Evolutionary conservation across 176 grass and related monocot species (phyloP), one percentile per base, ranked within the genome.

Genomic region (Phyllostachys edulis): DNA sequence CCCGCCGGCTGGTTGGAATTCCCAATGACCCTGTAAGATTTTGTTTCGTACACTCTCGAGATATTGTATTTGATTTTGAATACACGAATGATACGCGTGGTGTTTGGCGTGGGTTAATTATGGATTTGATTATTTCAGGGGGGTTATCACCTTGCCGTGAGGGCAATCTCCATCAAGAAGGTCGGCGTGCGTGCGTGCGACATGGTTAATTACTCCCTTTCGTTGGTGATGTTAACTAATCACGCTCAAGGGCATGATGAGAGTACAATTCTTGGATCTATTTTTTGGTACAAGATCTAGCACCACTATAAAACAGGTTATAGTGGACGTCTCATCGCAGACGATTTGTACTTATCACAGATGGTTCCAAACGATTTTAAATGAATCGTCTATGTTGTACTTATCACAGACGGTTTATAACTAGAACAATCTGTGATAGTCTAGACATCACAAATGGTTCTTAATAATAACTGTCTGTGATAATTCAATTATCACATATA

Each of bases 181-280:
- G 7, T 63, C 24, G 8, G 20, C 27, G 57, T 7, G 57, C 17
- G 23, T 71, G 73, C 52, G 5, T 69, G 65, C 63, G 10, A 45
- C 14, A 2, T 45, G 68, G 46, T 14, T 74, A 47, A 79, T 88
- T 69, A 68, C 16, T 59, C 2, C 45, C 61, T 80, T 68, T 80
- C 41, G 76, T 75, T 39, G 70, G 24, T 76, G 76, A 76, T 62
- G 41, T 29, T 73, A 75, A 75, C 41, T 84, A 79, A 84, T 73
- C 61, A 77, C 74, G 24, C 27, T 49, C 42, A n/a, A 73, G 49
- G 24, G 9, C 69, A 73, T 88, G 75, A 74, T 84, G 68, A 62
- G 42, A 50, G 56, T 56, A 44, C 23, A 38, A 7, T 73, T 73
- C 12, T 39, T 82, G 71, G 85, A 87, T 87, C 79, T 77, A 14